Base-by-base conservation (phyloP, 176 grass and related monocot genomes). In the Lolium multiflorum region DNA sequence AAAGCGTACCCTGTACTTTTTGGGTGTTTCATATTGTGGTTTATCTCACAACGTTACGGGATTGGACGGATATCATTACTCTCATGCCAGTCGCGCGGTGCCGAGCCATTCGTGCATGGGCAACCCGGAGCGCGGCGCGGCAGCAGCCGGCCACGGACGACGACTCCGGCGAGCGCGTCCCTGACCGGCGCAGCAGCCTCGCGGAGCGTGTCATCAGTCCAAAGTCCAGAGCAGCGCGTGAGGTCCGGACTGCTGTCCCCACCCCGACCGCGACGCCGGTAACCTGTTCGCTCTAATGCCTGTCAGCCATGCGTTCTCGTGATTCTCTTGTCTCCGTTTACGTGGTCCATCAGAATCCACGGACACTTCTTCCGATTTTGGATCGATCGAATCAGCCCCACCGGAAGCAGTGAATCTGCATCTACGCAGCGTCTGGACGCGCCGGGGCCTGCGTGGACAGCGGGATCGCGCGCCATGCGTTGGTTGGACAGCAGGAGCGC, bases 251-350 rank as follows among this genome's bases (percentile, higher is more conserved):
- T 10, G 57, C 22, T 28, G 56, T 63, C 25, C 59, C 18, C 56
- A 61, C 54, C 5, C 17, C 31, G 60, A 35, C 22, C 15, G 31
- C 14, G 48, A 76, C 79, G 78, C 51, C 86, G 50, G 62, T 37
- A 68, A 88, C 39, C 61, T 78, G 80, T 60, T 88, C 80, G 86
- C n/a, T 31, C 50, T 13, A 70, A 88, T 77, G 22, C 71, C 71
- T 1, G 69, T 9, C 68, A 22, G 70, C 71, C 60, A 38, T 46
- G 58, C 31, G 14, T 82, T 49, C 43, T 46, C 9, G 15, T 25
- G 24, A 81, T 66, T 66, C 73, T 39, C 31, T 69, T 52, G 52
- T 48, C 3, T 22, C 71, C 20, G 35, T 50, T 60, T 24, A 4
- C 15, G 79, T 82, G 79, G 71, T 75, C 22, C 16, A 20, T 28